Percentiles rank a stretch among this genome's conserved stretches.
These are phyloP conservation scores for Cutaneotrichosporon cutaneum DNA, from an alignment of 1,284 basidiomycete genomes.

Conservation along the genomic window DNA sequence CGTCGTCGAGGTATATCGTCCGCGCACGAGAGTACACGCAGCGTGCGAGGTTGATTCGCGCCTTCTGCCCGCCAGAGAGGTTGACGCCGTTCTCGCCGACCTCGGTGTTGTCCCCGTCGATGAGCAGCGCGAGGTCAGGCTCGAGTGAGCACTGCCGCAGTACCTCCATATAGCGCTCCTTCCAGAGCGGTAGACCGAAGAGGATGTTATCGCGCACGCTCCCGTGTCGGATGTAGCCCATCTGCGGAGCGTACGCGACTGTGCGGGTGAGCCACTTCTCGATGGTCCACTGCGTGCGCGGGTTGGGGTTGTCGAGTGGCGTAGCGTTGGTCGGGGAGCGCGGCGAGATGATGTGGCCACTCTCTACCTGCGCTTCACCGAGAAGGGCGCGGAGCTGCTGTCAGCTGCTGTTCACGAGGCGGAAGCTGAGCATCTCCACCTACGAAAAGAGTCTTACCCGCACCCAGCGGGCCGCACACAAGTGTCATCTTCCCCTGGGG, in stretches of 20 bases:
- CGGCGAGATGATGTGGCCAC: constrained; percentile 33
- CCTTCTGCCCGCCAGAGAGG: constrained; percentile 58
- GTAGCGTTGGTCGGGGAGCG: constrained; percentile 34
- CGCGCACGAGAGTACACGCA: constrained; percentile 74
- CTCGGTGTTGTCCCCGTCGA: constrained; percentile 60
- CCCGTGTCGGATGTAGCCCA: constrained; percentile 50
- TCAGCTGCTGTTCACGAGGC: not conserved
- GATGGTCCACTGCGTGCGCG: constrained; percentile 28
- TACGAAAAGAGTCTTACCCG: constrained; percentile 51
- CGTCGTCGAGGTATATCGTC: constrained; percentile 59
- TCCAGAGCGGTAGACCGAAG: constrained; percentile 52
- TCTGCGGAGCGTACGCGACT: constrained; percentile 50
- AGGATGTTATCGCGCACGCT: constrained; percentile 52
- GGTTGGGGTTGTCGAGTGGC: constrained; percentile 26
- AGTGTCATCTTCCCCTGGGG: constrained; percentile 43
- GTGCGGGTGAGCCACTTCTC: constrained; percentile 42
- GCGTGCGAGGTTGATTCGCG: constrained; percentile 74
- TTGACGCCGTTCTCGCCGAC: constrained; percentile 81
- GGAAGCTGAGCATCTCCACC: constrained; percentile 12
- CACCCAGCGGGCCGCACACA: constrained; percentile 49
- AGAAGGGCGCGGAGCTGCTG: constrained; percentile 40
- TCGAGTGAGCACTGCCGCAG: constrained; percentile 43
- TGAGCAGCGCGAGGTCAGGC: constrained; percentile 46
- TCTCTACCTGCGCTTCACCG: constrained; percentile 40
- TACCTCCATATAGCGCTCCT: constrained; percentile 44